phyloP scores from a whole-genome alignment of 257 asterid genomes.

The Pogostemon cablin region DNA sequence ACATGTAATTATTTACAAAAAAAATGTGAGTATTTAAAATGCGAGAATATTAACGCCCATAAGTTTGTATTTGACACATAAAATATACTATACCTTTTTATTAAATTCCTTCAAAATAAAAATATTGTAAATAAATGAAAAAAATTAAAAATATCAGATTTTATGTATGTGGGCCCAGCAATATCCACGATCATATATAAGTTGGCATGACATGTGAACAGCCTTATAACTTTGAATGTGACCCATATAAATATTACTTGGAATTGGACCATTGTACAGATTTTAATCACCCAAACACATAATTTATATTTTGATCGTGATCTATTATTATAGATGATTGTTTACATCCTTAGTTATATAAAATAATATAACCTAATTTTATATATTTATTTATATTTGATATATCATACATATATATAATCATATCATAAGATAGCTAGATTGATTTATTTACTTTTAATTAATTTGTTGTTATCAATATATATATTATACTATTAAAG shows the following conservation, averaged over 20 bases:
- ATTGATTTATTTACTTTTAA: too few relatives aligned
- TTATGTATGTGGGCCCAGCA: slow-evolving; percentile 12
- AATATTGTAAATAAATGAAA: not conserved
- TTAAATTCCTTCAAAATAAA: not conserved
- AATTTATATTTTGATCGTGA: not conserved
- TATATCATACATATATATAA: too few relatives aligned
- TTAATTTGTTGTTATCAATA: too few relatives aligned
- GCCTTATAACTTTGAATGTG: slow-evolving; percentile 33
- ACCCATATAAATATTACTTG: not conserved
- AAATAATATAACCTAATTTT: not conserved
- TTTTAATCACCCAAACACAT: slow-evolving; percentile 10
- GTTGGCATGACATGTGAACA: slow-evolving; percentile 37
- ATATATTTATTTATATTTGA: too few relatives aligned
- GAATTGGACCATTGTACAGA: slow-evolving; percentile 26
- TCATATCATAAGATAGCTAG: too few relatives aligned
- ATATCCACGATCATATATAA: not conserved
- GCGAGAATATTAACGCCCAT: too few relatives aligned
- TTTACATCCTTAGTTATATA: not conserved
- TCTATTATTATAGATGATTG: not conserved
- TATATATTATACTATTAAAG: too few relatives aligned
- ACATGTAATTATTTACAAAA: slow-evolving; percentile 21
- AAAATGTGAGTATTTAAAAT: not conserved
- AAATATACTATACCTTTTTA: not conserved
- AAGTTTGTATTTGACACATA: not conserved
- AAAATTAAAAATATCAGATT: not conserved